Percentiles rank a stretch among this genome's conserved stretches.
Evolutionary conservation across 163 green algal species (phyloP).

Genomic region (Trebouxia gelatinosa): DNA sequence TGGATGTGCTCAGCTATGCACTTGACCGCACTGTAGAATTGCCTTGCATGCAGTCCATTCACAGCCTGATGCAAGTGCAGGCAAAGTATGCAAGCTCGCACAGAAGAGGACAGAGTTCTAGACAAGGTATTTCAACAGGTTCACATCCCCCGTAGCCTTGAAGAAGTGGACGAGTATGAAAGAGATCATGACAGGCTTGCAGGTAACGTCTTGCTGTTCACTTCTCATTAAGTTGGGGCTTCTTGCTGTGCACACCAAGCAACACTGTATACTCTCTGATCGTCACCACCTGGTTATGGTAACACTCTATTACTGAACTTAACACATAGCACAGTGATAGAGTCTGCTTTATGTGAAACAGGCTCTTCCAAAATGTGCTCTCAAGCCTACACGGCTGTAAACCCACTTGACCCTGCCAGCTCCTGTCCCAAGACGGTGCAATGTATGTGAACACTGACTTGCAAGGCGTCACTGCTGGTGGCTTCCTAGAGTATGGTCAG

Average conservation of each 20-base stretch:
- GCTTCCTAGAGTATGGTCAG: not conserved
- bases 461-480: not conserved
- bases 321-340: too few relatives aligned
- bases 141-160: slow-evolving; percentile 87
- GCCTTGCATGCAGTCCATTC: not conserved
- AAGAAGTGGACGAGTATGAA: slow-evolving; percentile 90
- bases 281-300: not conserved
- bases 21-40: not conserved
- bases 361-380: too few relatives aligned
- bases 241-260: not conserved
- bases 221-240: not conserved
- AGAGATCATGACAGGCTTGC: slow-evolving; percentile 72
- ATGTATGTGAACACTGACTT: not conserved
- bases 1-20: not conserved
- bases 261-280: not conserved
- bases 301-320: not conserved
- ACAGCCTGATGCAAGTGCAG: not conserved
- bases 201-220: not conserved
- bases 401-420: not conserved
- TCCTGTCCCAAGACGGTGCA: not conserved
- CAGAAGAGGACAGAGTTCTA: slow-evolving; percentile 64
- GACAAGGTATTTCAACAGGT: slow-evolving; percentile 76
- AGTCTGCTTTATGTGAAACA: too few relatives aligned
- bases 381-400: too few relatives aligned
- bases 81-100: slow-evolving; percentile 5